Base-by-base conservation (phyloP, 345 rosid genomes). In the Durio zibethinus region DNA sequence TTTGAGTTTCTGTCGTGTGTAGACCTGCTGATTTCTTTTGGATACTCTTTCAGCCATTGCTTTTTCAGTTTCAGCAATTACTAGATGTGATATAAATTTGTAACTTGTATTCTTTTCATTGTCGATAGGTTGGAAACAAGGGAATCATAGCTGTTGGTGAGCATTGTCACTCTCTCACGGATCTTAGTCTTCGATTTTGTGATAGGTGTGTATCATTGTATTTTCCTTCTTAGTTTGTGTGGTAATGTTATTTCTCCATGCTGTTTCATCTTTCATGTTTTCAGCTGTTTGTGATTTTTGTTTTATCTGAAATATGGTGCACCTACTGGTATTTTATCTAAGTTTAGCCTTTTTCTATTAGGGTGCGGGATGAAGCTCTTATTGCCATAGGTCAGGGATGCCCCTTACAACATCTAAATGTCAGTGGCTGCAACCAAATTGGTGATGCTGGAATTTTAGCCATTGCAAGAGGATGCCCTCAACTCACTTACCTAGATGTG, bases 151-250 rank as follows among this genome's bases (percentile, higher is more conserved):
- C 97, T 40, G 73, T 94, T 78, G 97, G 97, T 67, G 87, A 89
- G 86, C 45, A 93, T 79, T 93, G 97, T 76, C 87, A 87, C 80
- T 87, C 86, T 76, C 95, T 94, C 54, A 85, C 82, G 6, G 97
- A 93, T 78, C 97, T 94, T 76, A 93, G 94, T 87, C 88, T 94
- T 61, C 91, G 91, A 27, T 93, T 94, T 80, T 94, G 98, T 78
- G 93, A 91, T 69, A 93, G 91, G 98, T 93, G 84, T 76, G 47
- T 67, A 50, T 50, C 78, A 10, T 45, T 62, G 56, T 75, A 21
- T 10, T 75, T 18, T 1, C 21, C 38, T 7, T 63, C 45, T 9
- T 75, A 4, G 40, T 45, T 29, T 77, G 38, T 23, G 21, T 48
- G 27, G 7, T 65, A 25, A 59, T 57, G 50, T 8, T 59, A 29